Evolutionary conservation across 805 yeast species (phyloP).

Genomic region (Debaryomyces tyrocola): DNA sequence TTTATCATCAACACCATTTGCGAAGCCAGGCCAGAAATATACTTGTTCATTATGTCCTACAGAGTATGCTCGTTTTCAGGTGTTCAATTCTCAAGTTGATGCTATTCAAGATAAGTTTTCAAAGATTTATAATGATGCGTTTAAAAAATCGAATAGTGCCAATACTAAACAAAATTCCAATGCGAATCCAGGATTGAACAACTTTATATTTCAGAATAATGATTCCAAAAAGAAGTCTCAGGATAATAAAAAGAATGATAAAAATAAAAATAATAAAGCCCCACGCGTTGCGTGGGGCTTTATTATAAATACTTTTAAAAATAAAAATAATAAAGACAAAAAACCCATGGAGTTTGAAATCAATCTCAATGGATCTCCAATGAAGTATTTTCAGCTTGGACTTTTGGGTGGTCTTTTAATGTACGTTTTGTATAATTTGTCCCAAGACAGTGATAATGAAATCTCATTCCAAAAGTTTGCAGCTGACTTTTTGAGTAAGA

Average conservation of each 20-base stretch:
- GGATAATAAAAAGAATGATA: constrained; percentile 6
- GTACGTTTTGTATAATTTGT: constrained; percentile 19
- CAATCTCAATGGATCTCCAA: constrained; percentile 20
- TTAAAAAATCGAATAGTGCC: not conserved
- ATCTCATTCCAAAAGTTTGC: constrained; percentile 93
- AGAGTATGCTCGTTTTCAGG: constrained; percentile 20
- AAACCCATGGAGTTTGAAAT: constrained; percentile 22
- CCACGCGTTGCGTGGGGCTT: too few relatives aligned
- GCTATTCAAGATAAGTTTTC: constrained; percentile 7
- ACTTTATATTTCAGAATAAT: constrained; percentile 5
- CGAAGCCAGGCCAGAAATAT: constrained; percentile 15
- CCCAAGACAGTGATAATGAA: constrained; percentile 38
- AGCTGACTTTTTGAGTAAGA: constrained; percentile 68
- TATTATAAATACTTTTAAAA: too few relatives aligned
- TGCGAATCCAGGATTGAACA: constrained; percentile 2
- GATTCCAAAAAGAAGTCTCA: constrained; percentile 7
- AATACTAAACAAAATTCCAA: not conserved
- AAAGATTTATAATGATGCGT: constrained; percentile 4
- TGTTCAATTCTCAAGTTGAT: constrained; percentile 10
- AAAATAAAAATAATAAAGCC: constrained; percentile 10
- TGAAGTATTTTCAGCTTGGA: constrained; percentile 31
- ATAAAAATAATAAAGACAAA: constrained; percentile 12
- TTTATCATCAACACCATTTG: constrained; percentile 25
- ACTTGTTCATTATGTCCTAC: constrained; percentile 30
- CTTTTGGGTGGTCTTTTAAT: constrained; percentile 27